Evolutionary conservation across 2,329 filamentous ascomycete species (phyloP).

Genomic region (Cladophialophora psammophila): DNA sequence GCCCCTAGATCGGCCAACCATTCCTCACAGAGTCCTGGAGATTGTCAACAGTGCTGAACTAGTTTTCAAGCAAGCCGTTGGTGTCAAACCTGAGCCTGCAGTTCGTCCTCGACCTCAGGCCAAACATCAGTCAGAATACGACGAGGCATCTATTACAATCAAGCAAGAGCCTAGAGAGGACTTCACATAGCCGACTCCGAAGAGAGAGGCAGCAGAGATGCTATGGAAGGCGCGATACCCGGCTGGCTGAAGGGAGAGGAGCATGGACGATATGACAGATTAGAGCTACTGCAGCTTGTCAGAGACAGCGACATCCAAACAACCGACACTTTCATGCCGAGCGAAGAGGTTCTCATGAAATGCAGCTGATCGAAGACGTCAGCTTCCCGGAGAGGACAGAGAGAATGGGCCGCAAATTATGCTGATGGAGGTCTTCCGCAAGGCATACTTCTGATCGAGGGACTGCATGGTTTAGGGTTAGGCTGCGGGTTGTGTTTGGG

Average conservation of each 20-base stretch:
- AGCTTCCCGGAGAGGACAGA: background rate
- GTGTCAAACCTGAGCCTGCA: background rate
- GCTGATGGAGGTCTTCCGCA: background rate
- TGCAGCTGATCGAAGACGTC: background rate
- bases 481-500: background rate
- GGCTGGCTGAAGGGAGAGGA: background rate
- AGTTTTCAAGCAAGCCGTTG: constrained; percentile 12
- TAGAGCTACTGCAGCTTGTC: background rate
- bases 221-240: background rate
- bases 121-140: background rate
- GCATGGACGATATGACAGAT: background rate
- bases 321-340: background rate
- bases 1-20: background rate
- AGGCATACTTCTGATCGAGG: background rate
- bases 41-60: constrained; percentile 12
- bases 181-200: background rate
- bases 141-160: background rate
- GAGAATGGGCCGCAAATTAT: background rate
- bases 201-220: background rate
- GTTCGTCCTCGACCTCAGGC: too few relatives aligned
- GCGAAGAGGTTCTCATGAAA: background rate
- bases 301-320: background rate
- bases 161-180: background rate
- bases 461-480: background rate
- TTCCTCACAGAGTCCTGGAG: background rate